Percentiles rank a stretch among this genome's conserved stretches.
These are phyloP conservation scores for Pyricularia sp. DNA, from an alignment of 2,329 filamentous ascomycete genomes.

Conservation along the genomic window DNA sequence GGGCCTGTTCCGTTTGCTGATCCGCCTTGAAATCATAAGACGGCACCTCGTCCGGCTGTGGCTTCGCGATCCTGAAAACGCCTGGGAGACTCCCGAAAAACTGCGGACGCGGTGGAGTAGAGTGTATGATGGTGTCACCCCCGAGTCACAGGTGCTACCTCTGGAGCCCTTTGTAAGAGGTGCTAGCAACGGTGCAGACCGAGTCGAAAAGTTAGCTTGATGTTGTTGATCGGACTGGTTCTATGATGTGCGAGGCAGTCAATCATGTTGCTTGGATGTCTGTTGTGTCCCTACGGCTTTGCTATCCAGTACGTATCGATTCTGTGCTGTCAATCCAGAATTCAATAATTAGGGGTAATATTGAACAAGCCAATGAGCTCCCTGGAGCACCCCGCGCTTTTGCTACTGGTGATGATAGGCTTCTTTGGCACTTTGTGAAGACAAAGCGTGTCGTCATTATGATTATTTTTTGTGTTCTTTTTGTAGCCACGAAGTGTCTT, in stretches of 20 bases:
- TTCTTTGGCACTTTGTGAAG: too few relatives aligned
- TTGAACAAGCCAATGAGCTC: too few relatives aligned
- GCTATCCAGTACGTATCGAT: too few relatives aligned
- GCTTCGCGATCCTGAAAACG: constrained; percentile 34
- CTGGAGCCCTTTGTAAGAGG: constrained; percentile 37
- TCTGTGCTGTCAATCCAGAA: too few relatives aligned
- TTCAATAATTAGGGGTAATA: too few relatives aligned
- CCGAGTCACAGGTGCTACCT: constrained; percentile 41
- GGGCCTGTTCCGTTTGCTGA: not conserved
- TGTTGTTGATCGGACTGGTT: not conserved
- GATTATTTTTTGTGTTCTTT: not conserved
- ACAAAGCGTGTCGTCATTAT: not conserved
- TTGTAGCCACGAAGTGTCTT: not conserved
- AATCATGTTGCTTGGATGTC: not conserved
- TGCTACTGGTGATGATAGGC: too few relatives aligned
- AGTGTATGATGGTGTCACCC: constrained; percentile 37
- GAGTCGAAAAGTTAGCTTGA: not conserved
- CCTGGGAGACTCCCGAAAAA: constrained; percentile 32
- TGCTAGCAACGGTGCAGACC: constrained; percentile 17
- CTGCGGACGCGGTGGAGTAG: constrained; percentile 35
- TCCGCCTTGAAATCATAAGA: constrained; percentile 22
- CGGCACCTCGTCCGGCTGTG: constrained; percentile 37
- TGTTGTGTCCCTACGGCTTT: too few relatives aligned
- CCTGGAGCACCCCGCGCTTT: too few relatives aligned
- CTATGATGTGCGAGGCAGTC: not conserved